phyloP scores from a whole-genome alignment of 2,329 filamentous ascomycete genomes.

The Passalora sequoiae region DNA sequence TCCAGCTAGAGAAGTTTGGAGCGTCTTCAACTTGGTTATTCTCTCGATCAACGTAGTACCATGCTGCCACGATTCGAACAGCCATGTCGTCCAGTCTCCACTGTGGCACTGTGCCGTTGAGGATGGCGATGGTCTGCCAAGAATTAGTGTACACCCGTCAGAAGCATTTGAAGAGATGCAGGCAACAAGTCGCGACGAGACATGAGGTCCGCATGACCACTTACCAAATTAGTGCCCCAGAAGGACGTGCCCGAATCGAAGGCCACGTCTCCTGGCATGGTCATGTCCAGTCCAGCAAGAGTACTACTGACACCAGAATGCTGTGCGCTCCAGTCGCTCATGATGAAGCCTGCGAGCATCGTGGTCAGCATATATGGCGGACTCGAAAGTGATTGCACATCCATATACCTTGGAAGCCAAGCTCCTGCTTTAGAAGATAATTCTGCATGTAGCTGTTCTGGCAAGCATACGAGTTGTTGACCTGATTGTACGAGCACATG shows the following conservation, averaged over 20 bases:
- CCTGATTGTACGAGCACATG: conserved; percentile 64
- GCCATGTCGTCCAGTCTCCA: conserved; percentile 89
- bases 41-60: conserved; percentile 59
- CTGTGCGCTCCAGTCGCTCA: conserved; percentile 66
- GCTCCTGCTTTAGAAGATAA: conserved; percentile 65
- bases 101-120: conserved; percentile 83
- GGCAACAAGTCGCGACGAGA: too few species aligned
- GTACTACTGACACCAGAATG: conserved; percentile 63
- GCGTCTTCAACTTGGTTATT: conserved; percentile 48
- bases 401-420: conserved; percentile 59
- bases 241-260: conserved; percentile 58
- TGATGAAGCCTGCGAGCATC: conserved; percentile 56
- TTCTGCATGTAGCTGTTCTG: conserved; percentile 75
- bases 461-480: conserved; percentile 71
- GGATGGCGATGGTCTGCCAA: conserved; percentile 71
- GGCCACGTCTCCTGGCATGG: conserved; percentile 74
- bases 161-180: too few species aligned
- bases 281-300: conserved; percentile 63
- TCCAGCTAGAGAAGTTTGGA: conserved; percentile 84
- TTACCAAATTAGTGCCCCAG: conserved; percentile 69
- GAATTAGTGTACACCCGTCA: too few species aligned
- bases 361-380: too few species aligned
- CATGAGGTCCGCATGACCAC: too few species aligned
- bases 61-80: conserved; percentile 68
- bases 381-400: too few species aligned